Base-by-base conservation (phyloP, 768 basidiomycete genomes). In the Trametes punicea region DNA sequence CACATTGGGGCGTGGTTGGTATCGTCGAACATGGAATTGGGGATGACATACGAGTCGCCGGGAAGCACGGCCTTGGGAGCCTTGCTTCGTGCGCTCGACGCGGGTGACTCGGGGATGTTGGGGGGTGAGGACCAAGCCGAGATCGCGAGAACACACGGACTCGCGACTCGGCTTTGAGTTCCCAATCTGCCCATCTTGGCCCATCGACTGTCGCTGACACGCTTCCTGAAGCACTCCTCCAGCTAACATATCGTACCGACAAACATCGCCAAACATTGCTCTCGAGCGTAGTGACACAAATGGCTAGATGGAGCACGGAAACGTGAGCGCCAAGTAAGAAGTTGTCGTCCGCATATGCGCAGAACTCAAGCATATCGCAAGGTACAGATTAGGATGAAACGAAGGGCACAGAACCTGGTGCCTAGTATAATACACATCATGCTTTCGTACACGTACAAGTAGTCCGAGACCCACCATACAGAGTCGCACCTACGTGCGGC, bases 401-500 rank as follows among this genome's bases (percentile, higher is more conserved):
- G 34, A 36, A 36, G n/a, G 34, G 15, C 34, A 36, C 34, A n/a
- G n/a, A 16, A 15, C 15, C 13, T 15, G 9, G 34, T 36, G 34
- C 15, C 34, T 4, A 7, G 34, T 54, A 54, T 27, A 46, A 46
- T 54, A 54, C 52, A 54, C 34, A 39, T 29, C 52, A 36, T 46
- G 33, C 23, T 27, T 42, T 31, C 27, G 34, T 54, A 44, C 46
- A 23, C 44, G 42, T 46, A 54, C 52, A 38, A 20, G 44, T 46
- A 54, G 52, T 54, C 52, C 52, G 27, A 38, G 34, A 16, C 36
- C 34, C 18, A 26, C 25, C n/a, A 46, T 54, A 54, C 52, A 54
- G 23, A 42, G 34, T 36, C n/a, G 41, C n/a, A 41, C 42, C 15
- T 44, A 33, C 31, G 51, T 34, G 39, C 41, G 18, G 47, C n/a